phyloP scores from a whole-genome alignment of 768 basidiomycete genomes.

The Saitozyma podzolica region DNA sequence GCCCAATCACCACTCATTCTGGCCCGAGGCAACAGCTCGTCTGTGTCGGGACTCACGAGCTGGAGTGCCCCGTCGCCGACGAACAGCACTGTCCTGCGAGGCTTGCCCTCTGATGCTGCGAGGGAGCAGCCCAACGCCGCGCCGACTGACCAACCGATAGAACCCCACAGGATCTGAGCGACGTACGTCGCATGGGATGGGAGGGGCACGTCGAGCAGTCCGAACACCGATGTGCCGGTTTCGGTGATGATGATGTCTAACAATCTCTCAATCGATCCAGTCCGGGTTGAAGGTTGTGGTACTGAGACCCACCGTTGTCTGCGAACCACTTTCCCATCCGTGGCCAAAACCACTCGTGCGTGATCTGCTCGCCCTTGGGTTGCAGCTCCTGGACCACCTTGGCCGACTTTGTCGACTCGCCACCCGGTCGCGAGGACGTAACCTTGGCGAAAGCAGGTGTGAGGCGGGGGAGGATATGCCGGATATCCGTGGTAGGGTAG shows the following conservation, averaged over 20 bases:
- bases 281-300: no score
- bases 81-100: slow-evolving; percentile 75
- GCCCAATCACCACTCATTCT: slow-evolving; percentile 51
- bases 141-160: slow-evolving; percentile 87
- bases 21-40: no score
- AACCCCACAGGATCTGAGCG: slow-evolving; percentile 75
- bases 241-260: slow-evolving; percentile 74
- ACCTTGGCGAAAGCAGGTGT: slow-evolving; percentile 41
- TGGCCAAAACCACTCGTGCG: slow-evolving; percentile 83
- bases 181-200: slow-evolving; percentile 64
- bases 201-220: slow-evolving; percentile 75
- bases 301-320: slow-evolving; percentile 57
- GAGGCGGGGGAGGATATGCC: slow-evolving; percentile 48
- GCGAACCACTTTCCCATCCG: slow-evolving; percentile 70
- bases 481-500: slow-evolving; percentile 49
- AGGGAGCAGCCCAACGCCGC: slow-evolving; percentile 73
- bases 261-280: neutral
- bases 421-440: slow-evolving; percentile 19
- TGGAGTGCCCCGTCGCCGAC: slow-evolving; percentile 59
- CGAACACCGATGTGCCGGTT: slow-evolving; percentile 86
- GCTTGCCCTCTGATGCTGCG: slow-evolving; percentile 66
- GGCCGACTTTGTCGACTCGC: slow-evolving; percentile 19
- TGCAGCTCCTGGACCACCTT: slow-evolving; percentile 20
- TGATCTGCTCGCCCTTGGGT: slow-evolving; percentile 57
- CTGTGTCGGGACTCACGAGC: slow-evolving; percentile 22